phyloP scores from a whole-genome alignment of 2,329 filamentous ascomycete genomes.

The Penicillium sp. region DNA sequence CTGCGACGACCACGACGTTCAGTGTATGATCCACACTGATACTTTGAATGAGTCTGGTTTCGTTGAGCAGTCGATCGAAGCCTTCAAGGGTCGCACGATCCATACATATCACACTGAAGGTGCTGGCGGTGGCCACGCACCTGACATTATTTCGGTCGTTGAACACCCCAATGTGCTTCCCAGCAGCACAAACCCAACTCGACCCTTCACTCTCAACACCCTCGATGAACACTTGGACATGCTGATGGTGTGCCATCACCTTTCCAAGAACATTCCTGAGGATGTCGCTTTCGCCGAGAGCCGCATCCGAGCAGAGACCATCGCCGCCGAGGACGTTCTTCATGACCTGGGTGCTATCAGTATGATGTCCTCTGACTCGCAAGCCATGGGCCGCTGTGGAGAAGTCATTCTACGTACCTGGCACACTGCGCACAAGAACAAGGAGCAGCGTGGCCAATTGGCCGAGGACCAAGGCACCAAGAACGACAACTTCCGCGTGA shows the following conservation, averaged over 20 bases:
- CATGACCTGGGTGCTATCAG: conserved; percentile 93
- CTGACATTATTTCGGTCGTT: conserved; percentile 92
- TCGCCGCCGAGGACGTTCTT: conserved; percentile 92
- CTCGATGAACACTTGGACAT: conserved; percentile 96
- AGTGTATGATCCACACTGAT: conserved; percentile 93
- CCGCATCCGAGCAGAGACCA: conserved; percentile 91
- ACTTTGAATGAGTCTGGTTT: conserved; percentile 97
- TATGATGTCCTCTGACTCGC: conserved; percentile 95
- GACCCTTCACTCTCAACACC: conserved; percentile 87
- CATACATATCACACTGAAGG: conserved; percentile 98
- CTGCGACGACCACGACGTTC: conserved; percentile 87
- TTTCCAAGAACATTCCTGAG: conserved; percentile 89
- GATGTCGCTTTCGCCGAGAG: conserved; percentile 94
- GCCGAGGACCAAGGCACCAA: conserved; percentile 74
- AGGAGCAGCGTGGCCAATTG: conserved; percentile 73
- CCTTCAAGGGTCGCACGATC: conserved; percentile 82
- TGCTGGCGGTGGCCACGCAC: conserved; percentile 89
- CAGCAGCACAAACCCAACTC: conserved; percentile 86
- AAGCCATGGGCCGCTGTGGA: conserved; percentile 94
- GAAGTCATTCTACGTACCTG: conserved; percentile 91
- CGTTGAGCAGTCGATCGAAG: conserved; percentile 83
- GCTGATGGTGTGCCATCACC: conserved; percentile 96
- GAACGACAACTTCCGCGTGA: conserved; percentile 88
- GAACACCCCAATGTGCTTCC: conserved; percentile 86
- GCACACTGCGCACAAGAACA: conserved; percentile 98